A percentile compares a stretch with the other conserved stretches of the same genome.
Conservation (phyloP, 106 monocot genomes). For the Iris macrosiphon region DNA sequence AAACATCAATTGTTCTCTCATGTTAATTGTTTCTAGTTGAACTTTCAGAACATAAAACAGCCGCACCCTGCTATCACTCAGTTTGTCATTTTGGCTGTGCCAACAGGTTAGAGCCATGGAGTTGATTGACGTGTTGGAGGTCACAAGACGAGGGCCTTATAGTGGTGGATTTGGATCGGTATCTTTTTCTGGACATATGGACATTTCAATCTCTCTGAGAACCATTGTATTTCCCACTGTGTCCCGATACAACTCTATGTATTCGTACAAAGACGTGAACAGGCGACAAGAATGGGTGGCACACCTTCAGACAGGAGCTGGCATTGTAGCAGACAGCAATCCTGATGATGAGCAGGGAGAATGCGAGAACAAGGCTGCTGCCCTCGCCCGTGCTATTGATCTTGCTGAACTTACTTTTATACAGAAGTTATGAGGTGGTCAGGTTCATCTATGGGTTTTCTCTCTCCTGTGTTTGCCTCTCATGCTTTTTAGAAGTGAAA, state of each 20-base stretch:
- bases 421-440: no score
- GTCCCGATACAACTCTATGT: slow-evolving; percentile 1
- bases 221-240: slow-evolving; percentile 12
- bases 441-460: no score
- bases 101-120: slow-evolving; percentile 60
- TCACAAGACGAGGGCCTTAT: slow-evolving; percentile 52
- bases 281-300: slow-evolving; percentile 8
- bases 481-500: no score
- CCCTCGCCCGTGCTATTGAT: slow-evolving; percentile 59
- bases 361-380: slow-evolving; percentile 70
- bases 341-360: slow-evolving; percentile 69
- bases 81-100: no score
- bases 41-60: no score
- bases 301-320: slow-evolving; percentile 60
- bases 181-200: slow-evolving; percentile 32
- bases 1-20: not conserved
- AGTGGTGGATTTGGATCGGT: slow-evolving; percentile 52
- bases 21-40: not conserved
- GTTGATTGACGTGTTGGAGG: slow-evolving; percentile 49
- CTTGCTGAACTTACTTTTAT: slow-evolving; percentile 57
- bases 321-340: slow-evolving; percentile 68
- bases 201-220: slow-evolving; percentile 5
- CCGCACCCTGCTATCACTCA: no score
- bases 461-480: no score
- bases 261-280: slow-evolving; percentile 9